Evolutionary conservation across 2,329 filamentous ascomycete genomes (phyloP), one percentile per base, ranked within the genome.

Genomic region (Beauveria varroae): DNA sequence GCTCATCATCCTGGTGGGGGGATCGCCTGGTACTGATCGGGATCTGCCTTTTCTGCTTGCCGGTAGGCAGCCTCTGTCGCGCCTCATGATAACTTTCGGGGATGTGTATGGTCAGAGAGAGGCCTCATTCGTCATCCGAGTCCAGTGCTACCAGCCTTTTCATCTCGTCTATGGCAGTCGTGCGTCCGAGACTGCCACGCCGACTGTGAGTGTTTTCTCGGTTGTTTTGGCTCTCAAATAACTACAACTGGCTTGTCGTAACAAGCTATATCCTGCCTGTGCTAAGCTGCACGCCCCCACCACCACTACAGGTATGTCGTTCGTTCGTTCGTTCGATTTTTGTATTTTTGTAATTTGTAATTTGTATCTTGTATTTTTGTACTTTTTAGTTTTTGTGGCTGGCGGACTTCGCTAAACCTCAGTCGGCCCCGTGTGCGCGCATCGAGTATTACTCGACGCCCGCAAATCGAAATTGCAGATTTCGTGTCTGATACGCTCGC

Each of bases 281-380:
- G 55, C 46, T 57, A 41, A 50, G 55, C 57, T 59, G 37, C 47
- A 59, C 47, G 30, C 37, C 47, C 47, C 57, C 47, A 51, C 57
- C 37, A 30, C 22, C 34, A 28, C 37, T 28, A 43, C 40, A 6
- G 26, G 28, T 53, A 6, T 50, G 28, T 53, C n/a, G 26, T 46
- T 47, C 18, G 47, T 46, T 53, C 51, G n/a, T 55, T 44, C 30
- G 10, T n/a, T 26, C 22, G 30, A 34, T 9, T 54, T n/a, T 54
- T 30, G 6, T 30, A 2, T 50, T 20, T 58, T 34, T 34, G 30
- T 14, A 34, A 5, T 34, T 34, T 34, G 12, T 34, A 14, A 14
- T 3, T 34, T 34, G 30, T 34, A 34, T 14, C 30, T 34, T 34
- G 30, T 34, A 34, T 34, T 34, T 34, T 34, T 34, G 12, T 34